Evolutionary conservation across 2,329 filamentous ascomycete genomes (phyloP).

Genomic region (Hysterium pulicare): DNA sequence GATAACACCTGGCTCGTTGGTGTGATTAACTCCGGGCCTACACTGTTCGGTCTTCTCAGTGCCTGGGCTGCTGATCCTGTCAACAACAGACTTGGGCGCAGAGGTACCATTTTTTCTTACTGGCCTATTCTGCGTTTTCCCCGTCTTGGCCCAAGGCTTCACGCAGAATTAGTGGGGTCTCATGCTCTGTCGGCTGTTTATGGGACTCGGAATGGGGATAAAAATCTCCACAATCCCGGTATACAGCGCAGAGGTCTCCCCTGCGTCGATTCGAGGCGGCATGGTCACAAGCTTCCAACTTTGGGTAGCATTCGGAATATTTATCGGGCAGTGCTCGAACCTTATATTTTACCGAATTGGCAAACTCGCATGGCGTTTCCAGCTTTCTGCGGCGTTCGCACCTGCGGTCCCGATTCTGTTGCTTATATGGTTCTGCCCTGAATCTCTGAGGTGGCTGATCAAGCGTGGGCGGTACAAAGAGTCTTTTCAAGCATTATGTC

Average conservation of each 20-base stretch:
- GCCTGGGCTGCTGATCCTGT: constrained; percentile 27
- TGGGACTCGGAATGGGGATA: constrained; percentile 9
- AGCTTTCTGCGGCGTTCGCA: constrained; percentile 3
- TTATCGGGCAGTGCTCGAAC: constrained; percentile 2
- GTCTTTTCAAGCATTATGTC: constrained; percentile 26
- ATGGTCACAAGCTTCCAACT: constrained; percentile 4
- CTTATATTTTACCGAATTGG: constrained; percentile 8
- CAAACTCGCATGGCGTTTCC: constrained; percentile 4
- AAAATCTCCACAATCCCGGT: constrained; percentile 8
- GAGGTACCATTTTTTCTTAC: constrained; percentile 26
- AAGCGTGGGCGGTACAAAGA: constrained; percentile 24
- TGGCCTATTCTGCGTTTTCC: constrained; percentile 23
- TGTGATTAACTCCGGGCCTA: constrained; percentile 17
- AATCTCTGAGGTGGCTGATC: constrained; percentile 27
- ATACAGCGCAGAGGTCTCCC: constrained; percentile 4
- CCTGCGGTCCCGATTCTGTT: constrained; percentile 4
- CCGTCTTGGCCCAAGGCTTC: constrained; percentile 16
- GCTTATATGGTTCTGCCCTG: constrained; percentile 5
- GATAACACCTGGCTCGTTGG: constrained; percentile 24
- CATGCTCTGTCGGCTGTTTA: constrained; percentile 6
- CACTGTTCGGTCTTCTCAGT: constrained; percentile 9
- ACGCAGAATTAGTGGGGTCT: constrained; percentile 11
- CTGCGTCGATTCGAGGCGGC: constrained; percentile 7
- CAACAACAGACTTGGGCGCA: constrained; percentile 26
- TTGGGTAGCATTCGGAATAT: constrained; percentile 5